phyloP scores from a whole-genome alignment of 192 early-diverging fungal genomes.

The Geranomyces michiganensis region DNA sequence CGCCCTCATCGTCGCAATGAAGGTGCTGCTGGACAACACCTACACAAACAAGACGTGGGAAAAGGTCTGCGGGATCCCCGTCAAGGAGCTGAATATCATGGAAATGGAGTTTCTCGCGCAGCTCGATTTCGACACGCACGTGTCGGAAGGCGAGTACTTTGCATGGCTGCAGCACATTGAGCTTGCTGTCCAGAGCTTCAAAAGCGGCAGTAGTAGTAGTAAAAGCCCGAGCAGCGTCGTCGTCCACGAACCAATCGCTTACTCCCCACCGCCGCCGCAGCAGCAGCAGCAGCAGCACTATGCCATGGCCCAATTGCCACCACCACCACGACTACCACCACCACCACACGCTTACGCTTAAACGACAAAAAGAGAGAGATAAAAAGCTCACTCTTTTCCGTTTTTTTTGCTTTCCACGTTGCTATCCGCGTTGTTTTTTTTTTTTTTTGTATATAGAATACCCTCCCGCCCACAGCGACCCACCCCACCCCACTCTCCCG shows the following conservation, averaged over 20 bases:
- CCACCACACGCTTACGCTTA: background rate
- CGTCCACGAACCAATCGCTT: too few species aligned
- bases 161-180: conserved; percentile 59
- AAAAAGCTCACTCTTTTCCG: too few species aligned
- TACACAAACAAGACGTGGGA: conserved; percentile 91
- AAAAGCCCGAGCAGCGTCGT: too few species aligned
- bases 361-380: too few species aligned
- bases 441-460: too few species aligned
- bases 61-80: conserved; percentile 78
- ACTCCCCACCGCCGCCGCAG: too few species aligned
- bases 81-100: conserved; percentile 81
- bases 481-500: too few species aligned
- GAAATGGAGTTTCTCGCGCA: conserved; percentile 81
- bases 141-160: conserved; percentile 69
- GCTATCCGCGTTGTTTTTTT: too few species aligned
- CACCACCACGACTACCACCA: background rate
- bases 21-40: conserved; percentile 87
- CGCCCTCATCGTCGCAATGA: conserved; percentile 85
- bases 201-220: background rate
- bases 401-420: too few species aligned
- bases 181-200: conserved; percentile 1
- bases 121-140: conserved; percentile 74
- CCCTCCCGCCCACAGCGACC: too few species aligned
- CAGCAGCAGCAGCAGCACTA: too few species aligned
- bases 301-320: background rate